Conservation (phyloP, 139 green algal species). For the Raphidocelis subcapitata region DNA sequence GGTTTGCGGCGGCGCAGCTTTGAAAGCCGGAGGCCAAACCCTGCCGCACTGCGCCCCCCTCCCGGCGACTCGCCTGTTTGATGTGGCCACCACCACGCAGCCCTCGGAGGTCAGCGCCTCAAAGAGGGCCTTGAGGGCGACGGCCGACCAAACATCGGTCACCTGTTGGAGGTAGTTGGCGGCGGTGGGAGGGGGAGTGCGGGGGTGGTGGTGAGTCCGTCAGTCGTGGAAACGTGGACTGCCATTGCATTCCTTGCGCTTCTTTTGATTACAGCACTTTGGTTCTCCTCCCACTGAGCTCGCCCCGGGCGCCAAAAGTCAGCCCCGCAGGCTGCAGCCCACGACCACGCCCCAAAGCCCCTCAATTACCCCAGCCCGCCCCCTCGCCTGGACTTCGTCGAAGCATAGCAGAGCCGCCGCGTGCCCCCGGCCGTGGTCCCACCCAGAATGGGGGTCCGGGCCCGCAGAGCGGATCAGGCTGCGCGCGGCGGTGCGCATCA, state of each 20-base stretch:
- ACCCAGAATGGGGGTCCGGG: constrained; percentile 1
- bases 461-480: constrained; percentile 48
- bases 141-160: constrained; percentile 63
- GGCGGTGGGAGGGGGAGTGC: background rate
- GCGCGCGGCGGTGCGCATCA: constrained; percentile 43
- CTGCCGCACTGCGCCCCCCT: no score
- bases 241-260: no score
- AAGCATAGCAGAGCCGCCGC: constrained; percentile 68
- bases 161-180: constrained; percentile 24
- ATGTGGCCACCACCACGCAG: constrained; percentile 49
- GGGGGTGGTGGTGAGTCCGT: background rate
- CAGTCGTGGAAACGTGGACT: background rate
- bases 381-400: constrained; percentile 74
- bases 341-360: no score
- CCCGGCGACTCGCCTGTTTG: constrained; percentile 34
- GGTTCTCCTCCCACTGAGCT: no score
- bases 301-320: no score
- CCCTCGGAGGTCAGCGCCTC: constrained; percentile 45
- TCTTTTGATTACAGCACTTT: no score
- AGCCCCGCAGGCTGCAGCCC: no score
- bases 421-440: constrained; percentile 19
- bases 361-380: no score
- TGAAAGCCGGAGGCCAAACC: no score
- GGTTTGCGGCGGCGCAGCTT: no score
- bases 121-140: constrained; percentile 70